Base-by-base conservation (phyloP, 2,329 filamentous ascomycete genomes). In the Colletotrichum zoysiae region DNA sequence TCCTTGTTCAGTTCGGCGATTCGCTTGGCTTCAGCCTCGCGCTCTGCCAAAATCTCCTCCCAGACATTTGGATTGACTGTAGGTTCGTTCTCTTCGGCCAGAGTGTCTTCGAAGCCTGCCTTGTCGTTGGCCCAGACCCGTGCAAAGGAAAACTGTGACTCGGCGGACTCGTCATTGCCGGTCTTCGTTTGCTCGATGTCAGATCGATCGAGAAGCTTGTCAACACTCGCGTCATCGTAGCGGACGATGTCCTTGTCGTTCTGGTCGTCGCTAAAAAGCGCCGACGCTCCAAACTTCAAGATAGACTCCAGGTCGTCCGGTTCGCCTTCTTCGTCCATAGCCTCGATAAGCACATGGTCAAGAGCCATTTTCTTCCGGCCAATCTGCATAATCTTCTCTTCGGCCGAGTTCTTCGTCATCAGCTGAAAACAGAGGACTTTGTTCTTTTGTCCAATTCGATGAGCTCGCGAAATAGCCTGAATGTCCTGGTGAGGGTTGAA, bases 401-500 rank as follows among this genome's bases (percentile, higher is more conserved):
- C 96, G 0, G 93, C 94, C 38, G 92, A 95, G 51, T 92, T 89
- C 71, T 95, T 92, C 1, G 95, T 98, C 86, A 97, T 94, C 0
- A 99, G 84, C 79, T 98, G 95, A 77, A 98, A 97, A 75, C 97
- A 97, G 1, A 99, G 87, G 0, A 99, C 96, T 77, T 97, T 98
- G 75, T 96, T 95, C 81, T 95, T 94, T 81, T 99, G 97, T 0
- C 97, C 97, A 74, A 99, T 98, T 35, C 96, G 92, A 81, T 99
- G 96, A 23, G 95, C 96, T 75, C 97, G 91, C 40, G 95, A 97
- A 40, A 99, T 87, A 0, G 96, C 96, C 80, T 99, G 96, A 51
- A 99, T 93, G 78, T 99, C 97, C 81, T 99, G 96, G 78, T 99
- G 96, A 0, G 96, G 96, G 74, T 99, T 99, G 85, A 97, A 98